These are phyloP conservation scores for Pseudogymnoascus sp. DNA, from an alignment of 2,329 filamentous ascomycete species.

Conservation along the genomic window DNA sequence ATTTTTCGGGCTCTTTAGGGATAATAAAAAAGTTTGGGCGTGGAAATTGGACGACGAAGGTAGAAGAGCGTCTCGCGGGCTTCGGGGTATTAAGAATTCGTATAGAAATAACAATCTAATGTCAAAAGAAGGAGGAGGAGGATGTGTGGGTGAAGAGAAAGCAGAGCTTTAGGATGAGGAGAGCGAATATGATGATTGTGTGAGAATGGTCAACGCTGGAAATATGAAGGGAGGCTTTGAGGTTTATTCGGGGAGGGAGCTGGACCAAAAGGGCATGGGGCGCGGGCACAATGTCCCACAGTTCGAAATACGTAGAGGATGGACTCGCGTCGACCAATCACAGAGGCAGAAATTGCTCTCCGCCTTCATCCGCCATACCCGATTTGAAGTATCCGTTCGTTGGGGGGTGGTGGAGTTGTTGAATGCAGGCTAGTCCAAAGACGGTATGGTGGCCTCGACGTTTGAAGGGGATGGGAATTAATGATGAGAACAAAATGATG, in stretches of 20 bases:
- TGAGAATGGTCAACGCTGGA: background rate
- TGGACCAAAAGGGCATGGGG: conserved; percentile 4
- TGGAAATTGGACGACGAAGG: background rate
- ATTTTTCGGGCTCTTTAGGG: conserved; percentile 4
- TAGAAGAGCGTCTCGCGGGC: background rate
- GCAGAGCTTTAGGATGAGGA: conserved; percentile 1
- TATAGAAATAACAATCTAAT: conserved; percentile 9
- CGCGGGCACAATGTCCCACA: conserved; percentile 3
- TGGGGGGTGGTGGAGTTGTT: conserved; percentile 8
- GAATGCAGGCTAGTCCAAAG: background rate
- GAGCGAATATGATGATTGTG: background rate
- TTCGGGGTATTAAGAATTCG: conserved; percentile 8
- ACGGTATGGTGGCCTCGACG: background rate
- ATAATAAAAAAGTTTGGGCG: background rate
- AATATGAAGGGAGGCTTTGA: background rate
- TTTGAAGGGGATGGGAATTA: background rate
- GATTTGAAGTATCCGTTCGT: conserved; percentile 7
- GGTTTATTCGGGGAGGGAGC: conserved; percentile 4
- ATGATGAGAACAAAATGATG: background rate
- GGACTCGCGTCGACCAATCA: background rate
- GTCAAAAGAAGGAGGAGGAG: background rate
- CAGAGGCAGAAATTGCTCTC: background rate
- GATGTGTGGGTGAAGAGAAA: conserved; percentile 1
- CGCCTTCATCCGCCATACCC: conserved; percentile 2
- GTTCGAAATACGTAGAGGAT: background rate